Evolutionary conservation across 2,329 filamentous ascomycete species (phyloP), one percentile per base, ranked within the genome.

Genomic region (Colletotrichum sansevieriae): DNA sequence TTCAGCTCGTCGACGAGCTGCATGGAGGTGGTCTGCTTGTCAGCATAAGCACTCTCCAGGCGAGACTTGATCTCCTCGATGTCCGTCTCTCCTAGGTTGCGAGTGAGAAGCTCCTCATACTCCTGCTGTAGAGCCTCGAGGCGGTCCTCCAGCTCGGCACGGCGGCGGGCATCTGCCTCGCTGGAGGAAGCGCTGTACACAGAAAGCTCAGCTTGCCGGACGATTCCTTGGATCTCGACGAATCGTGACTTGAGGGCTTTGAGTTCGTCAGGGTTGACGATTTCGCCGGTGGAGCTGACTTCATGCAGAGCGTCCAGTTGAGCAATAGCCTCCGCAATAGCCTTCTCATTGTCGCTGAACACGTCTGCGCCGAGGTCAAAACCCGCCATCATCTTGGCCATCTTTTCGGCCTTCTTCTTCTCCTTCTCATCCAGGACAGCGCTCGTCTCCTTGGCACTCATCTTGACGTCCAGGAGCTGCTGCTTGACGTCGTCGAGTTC

Each of bases 301-400:
- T 94, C 91, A 72, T 94, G 87, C 47, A 98, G 84, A 12, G 87
- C 83, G 73, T 97, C 94, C 35, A 98, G 85, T 75, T 93, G 91
- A 74, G 94, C 89, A 73, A 98, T 95, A 71, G 94, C 91, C 71
- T 92, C 90, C 68, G 92, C 90, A 67, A 99, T 93, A 58, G 90
- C 91, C 71, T 91, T 88, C 80, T 99, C 96, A 74, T 97, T 97
- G 67, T 96, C 92, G 73, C 94, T 97, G 79, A 98, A 97, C 37
- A 97, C 91, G 66, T 98, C 95, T 56, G 92, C 91, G 51, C 94
- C 95, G 39, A 99, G 88, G 76, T 99, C 95, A 75, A 99, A 98
- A 3, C 95, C 94, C 68, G 96, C 96, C 95, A 99, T 98, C 96
- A 99, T 99, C 87, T 98, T 93, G 49, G 96, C 96, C 96, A 99